phyloP scores from a whole-genome alignment of 2,329 filamentous ascomycete genomes.

The Penicillium sp. region DNA sequence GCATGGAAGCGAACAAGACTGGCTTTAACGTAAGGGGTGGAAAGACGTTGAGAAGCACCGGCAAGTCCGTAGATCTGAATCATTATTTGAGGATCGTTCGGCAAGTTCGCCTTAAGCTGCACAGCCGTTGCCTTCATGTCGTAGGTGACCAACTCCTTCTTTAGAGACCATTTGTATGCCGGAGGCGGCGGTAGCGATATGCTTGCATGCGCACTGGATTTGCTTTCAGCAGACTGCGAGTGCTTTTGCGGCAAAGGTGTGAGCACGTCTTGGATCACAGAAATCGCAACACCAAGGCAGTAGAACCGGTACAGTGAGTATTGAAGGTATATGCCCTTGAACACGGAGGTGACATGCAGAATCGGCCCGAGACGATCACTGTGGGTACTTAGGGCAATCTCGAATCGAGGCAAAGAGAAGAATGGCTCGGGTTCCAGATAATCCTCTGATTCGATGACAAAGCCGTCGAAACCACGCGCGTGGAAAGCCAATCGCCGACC shows the following conservation, averaged over 20 bases:
- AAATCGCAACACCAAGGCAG: slow-evolving; percentile 75
- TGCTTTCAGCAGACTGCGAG: slow-evolving; percentile 12
- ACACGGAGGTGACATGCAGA: slow-evolving; percentile 79
- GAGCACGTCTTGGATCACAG: slow-evolving; percentile 72
- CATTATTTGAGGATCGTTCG: slow-evolving; percentile 87
- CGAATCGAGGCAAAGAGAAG: slow-evolving; percentile 79
- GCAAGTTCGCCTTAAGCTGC: slow-evolving; percentile 86
- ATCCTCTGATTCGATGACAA: slow-evolving; percentile 84
- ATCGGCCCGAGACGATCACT: slow-evolving; percentile 85
- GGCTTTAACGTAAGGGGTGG: slow-evolving; percentile 74
- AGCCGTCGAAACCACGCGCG: slow-evolving; percentile 79
- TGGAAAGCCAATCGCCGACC: slow-evolving; percentile 80
- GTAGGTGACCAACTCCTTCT: slow-evolving; percentile 70
- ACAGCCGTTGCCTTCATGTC: slow-evolving; percentile 80
- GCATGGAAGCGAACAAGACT: slow-evolving; percentile 83
- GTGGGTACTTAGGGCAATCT: slow-evolving; percentile 78
- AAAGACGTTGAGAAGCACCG: slow-evolving; percentile 81
- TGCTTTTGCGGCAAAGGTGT: slow-evolving; percentile 28
- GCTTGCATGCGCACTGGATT: slow-evolving; percentile 17
- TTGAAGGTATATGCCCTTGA: slow-evolving; percentile 75
- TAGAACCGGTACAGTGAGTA: slow-evolving; percentile 96
- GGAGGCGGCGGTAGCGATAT: slow-evolving; percentile 31
- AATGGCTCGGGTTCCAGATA: slow-evolving; percentile 84
- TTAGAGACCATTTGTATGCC: slow-evolving; percentile 23
- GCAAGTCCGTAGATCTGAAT: slow-evolving; percentile 82